Percentiles rank a stretch among this genome's conserved stretches.
Evolutionary conservation across 148 eudicot species (phyloP).

Genomic region (Cornus controversa): DNA sequence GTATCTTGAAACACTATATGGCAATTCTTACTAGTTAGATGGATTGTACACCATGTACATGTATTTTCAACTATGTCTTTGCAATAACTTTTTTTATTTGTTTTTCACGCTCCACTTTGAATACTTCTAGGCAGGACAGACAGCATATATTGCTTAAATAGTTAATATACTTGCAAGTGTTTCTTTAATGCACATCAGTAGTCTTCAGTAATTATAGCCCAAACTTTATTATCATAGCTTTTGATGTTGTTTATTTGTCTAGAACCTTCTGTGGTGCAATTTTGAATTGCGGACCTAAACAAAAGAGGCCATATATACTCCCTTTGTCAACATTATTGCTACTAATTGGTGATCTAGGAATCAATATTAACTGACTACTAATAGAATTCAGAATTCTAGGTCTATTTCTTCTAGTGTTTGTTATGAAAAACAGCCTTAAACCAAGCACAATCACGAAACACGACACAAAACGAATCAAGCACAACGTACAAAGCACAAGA

Average conservation of each 20-base stretch:
- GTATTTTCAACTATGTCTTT: background rate
- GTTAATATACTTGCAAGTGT: background rate
- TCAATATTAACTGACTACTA: too few species aligned
- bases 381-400: too few species aligned
- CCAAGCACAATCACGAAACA: too few species aligned
- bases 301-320: too few species aligned
- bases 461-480: too few species aligned
- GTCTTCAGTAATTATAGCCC: background rate
- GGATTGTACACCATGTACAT: background rate
- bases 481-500: too few species aligned
- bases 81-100: background rate
- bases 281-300: background rate
- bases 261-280: background rate
- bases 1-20: background rate
- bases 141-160: background rate
- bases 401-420: too few species aligned
- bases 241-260: background rate
- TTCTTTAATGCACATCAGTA: background rate
- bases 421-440: too few species aligned
- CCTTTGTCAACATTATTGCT: too few species aligned
- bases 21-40: background rate
- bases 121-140: background rate
- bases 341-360: too few species aligned
- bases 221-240: background rate
- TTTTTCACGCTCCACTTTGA: background rate